These are phyloP conservation scores for Striga hermonthica DNA, from an alignment of 305 asterid species.

Conservation along the genomic window DNA sequence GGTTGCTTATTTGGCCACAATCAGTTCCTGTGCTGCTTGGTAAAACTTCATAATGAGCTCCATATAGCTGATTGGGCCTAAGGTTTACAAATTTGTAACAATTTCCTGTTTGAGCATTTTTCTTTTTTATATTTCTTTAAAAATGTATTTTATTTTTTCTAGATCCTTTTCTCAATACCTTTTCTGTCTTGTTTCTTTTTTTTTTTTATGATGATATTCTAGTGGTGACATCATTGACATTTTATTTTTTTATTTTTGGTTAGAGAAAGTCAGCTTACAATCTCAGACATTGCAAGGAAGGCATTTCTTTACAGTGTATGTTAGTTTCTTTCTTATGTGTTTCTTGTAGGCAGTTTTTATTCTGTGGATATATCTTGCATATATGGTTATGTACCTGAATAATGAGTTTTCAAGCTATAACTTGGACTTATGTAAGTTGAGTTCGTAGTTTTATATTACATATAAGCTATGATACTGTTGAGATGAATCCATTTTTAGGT, in stretches of 20 bases:
- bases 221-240: constrained; percentile 34
- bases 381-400: not conserved
- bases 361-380: constrained; percentile 16
- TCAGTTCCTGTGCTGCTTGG: no score
- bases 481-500: constrained; percentile 16
- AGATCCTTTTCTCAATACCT: no score
- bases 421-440: constrained; percentile 17
- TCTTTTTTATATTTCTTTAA: no score
- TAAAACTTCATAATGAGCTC: no score
- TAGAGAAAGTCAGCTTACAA: constrained; percentile 94
- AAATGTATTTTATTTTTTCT: no score
- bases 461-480: constrained; percentile 24
- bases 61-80: no score
- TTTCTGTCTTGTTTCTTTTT: no score
- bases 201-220: not conserved
- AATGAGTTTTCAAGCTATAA: constrained; percentile 1
- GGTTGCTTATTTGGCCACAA: no score
- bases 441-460: constrained; percentile 6
- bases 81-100: no score
- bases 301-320: constrained; percentile 98
- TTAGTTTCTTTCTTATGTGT: constrained; percentile 24
- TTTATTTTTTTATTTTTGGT: constrained; percentile 30
- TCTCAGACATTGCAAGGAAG: constrained; percentile 96
- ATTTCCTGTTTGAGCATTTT: no score
- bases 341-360: constrained; percentile 7